Evolutionary conservation across 768 basidiomycete genomes (phyloP).

Genomic region (Chalciporus piperatus): DNA sequence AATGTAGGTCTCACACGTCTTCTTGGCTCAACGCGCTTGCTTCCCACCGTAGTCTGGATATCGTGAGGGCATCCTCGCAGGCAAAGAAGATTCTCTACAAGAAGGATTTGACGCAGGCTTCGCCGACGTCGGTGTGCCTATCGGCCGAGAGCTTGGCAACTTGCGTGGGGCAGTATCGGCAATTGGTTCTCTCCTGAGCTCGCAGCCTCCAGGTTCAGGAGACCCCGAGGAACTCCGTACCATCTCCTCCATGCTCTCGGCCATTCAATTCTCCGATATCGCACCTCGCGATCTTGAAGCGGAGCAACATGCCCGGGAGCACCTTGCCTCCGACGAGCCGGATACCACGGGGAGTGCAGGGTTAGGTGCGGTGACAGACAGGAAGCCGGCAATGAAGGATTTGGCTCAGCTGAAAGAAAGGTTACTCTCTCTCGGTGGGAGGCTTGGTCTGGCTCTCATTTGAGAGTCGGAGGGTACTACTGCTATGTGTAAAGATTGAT

Average conservation of each 20-base stretch:
- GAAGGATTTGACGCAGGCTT: constrained; percentile 90
- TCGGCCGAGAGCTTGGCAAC: constrained; percentile 74
- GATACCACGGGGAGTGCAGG: constrained; percentile 39
- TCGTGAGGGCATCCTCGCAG: constrained; percentile 92
- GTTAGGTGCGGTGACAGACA: constrained; percentile 23
- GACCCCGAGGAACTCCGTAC: constrained; percentile 45
- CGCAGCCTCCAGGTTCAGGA: constrained; percentile 14
- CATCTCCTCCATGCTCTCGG: constrained; percentile 54
- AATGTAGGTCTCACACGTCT: constrained; percentile 45
- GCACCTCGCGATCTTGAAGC: constrained; percentile 76
- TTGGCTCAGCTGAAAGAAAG: constrained; percentile 38
- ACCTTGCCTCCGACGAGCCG: constrained; percentile 41
- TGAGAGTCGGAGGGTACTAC: neutral
- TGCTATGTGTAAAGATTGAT: too few relatives aligned
- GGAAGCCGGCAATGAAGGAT: constrained; percentile 38
- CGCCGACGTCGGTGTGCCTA: constrained; percentile 62
- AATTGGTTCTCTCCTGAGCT: constrained; percentile 53
- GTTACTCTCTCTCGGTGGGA: constrained; percentile 29
- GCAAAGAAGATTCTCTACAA: constrained; percentile 86
- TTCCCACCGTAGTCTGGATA: constrained; percentile 69
- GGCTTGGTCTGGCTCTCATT: constrained; percentile 30
- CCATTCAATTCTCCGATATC: constrained; percentile 68
- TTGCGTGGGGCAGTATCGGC: constrained; percentile 73
- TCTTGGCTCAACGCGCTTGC: constrained; percentile 1
- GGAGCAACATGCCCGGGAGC: constrained; percentile 70